Base-by-base conservation (phyloP, 805 yeast species). In the Hermanozyma aechmeae region DNA sequence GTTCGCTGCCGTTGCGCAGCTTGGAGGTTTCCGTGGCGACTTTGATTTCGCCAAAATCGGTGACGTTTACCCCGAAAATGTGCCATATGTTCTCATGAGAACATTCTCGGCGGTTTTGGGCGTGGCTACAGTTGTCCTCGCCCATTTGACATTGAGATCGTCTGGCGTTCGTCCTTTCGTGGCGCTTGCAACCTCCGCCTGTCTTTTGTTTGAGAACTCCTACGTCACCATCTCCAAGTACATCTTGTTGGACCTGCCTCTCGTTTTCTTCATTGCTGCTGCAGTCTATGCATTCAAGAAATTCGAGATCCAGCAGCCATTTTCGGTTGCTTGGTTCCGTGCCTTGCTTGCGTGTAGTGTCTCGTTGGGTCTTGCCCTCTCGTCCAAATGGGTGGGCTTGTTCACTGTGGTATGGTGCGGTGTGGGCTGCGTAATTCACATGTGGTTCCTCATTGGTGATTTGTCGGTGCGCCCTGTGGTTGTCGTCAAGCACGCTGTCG, bases 371-470 rank as follows among this genome's bases (percentile, higher is more conserved):
- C 60, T 80, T 33, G 80, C 92, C 4, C 56, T 76, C 13, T 71
- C 81, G 15, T 73, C 87, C 18, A 82, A 82, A 54, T 81, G 92
- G 92, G 92, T 81, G 26, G 93, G 93, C 37, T 56, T 81, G 23
- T 81, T 81, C 58, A 82, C 93, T 13, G 50, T 82, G 33, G 79
- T 79, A 3, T 82, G 89, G 89, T 68, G 76, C 35, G 93, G 92
- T 29, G 29, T 66, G 2, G 51, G 69, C 33, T 78, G 80, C 46
- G 50, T 69, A 12, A 60, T 68, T 50, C 79, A 76, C 44, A 45
- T 82, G 38, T 79, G 87, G 87, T 68, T 79, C 40, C 50, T 73
- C 34, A 50, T 79, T 43, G 92, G 92, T 48, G 92, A 82, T 58
- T 61, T 82, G 45, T 48, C 66, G 4, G 65, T 74, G 13, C 44